Evolutionary conservation across 2,329 filamentous ascomycete species (phyloP), one percentile per base, ranked within the genome.

Genomic region (Diaporthe velutina): DNA sequence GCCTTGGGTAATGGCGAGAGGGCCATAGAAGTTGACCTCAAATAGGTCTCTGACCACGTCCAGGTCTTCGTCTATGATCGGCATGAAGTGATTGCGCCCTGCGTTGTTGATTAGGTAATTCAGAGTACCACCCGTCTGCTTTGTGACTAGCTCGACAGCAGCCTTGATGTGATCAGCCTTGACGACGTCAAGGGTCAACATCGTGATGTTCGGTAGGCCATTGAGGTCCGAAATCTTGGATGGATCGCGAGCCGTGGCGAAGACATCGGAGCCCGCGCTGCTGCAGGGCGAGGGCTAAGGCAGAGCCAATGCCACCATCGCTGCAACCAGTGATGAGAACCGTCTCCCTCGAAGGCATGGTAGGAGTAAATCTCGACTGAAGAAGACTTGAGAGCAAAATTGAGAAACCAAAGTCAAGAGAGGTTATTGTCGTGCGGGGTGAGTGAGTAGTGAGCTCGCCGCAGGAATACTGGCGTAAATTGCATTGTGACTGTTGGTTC

Each of bases 1-100:
- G 1, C 77, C 76, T 52, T 81, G 78, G 22, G 79, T 79, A 15
- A 82, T 75, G 42, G 78, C 78, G 52, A 83, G 77, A 0, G 79
- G 78, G n/a, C 78, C 80, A 13, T 80, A 76, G 75, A 82, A 78
- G 68, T 82, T 83, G 38, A 81, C 79, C 28, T 80, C 80, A 52
- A 81, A 82, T 33, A 81, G 72, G 1, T 77, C 42, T 50, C 76
- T 79, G 35, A 77, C 75, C 13, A 25, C 52, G 5, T 77, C 71
- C 19, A 80, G 68, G 52, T 80, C 60, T 30, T 79, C 79, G 50
- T 81, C 80, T 1, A 81, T 74, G 0, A 80, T 76, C 1, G 80
- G 80, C 76, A 79, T 79, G 58, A 80, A 78, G 60, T 80, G 79
- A 48, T 79, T 80, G n/a, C 77, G 77, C 19, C 78, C 80, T 22